Conservation (phyloP, 352 stramenopile species). For the Pythium utonaiense region DNA sequence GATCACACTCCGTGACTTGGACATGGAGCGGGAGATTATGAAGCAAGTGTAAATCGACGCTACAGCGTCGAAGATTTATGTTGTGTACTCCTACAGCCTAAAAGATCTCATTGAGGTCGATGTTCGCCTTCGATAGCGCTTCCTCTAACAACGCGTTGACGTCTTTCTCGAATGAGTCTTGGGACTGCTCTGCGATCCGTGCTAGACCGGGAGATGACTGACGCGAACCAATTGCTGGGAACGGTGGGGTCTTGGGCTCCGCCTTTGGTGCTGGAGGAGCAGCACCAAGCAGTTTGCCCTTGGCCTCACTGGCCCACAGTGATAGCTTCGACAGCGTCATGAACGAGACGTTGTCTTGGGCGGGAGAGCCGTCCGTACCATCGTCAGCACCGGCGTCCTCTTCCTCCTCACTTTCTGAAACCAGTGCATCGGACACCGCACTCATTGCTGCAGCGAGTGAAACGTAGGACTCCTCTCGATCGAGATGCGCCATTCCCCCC, state of each 20-base stretch:
- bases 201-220: constrained; percentile 7
- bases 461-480: constrained; percentile 56
- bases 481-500: constrained; percentile 29
- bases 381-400: constrained; percentile 19
- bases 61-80: too few relatives aligned
- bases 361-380: constrained; percentile 13
- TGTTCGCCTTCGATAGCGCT: constrained; percentile 53
- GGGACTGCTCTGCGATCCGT: constrained; percentile 14
- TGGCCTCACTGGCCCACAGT: constrained; percentile 52
- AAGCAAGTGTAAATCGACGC: constrained; percentile 15
- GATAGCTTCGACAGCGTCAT: constrained; percentile 55
- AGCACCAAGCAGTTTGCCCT: constrained; percentile 36
- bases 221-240: not conserved
- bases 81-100: not conserved
- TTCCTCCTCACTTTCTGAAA: constrained; percentile 30
- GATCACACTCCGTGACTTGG: constrained; percentile 73
- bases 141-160: constrained; percentile 37
- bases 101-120: constrained; percentile 29
- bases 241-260: not conserved
- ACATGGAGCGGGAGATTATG: constrained; percentile 80
- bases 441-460: constrained; percentile 51
- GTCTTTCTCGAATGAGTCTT: constrained; percentile 40
- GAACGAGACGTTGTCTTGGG: constrained; percentile 62
- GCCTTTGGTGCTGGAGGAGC: not conserved
- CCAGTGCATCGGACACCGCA: constrained; percentile 12